Base-by-base conservation (phyloP, 345 rosid genomes). In the Euphorbia peplus region DNA sequence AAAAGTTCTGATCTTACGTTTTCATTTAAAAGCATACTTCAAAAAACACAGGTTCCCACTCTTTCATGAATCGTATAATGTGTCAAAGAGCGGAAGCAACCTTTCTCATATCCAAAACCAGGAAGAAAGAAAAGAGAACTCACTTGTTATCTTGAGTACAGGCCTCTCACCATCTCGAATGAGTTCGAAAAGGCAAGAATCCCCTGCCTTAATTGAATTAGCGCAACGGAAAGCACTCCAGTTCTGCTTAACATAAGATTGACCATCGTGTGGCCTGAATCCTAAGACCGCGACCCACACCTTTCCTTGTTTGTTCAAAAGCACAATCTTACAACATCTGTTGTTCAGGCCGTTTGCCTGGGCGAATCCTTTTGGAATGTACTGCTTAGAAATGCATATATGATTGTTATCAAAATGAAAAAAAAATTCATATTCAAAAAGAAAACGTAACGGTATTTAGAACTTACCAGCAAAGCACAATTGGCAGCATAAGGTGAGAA, bases 221-320 rank as follows among this genome's bases (percentile, higher is more conserved):
- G 26, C 70, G 16, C 1, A 1, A 19, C 64, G 46, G 32, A 72
- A 72, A 46, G 59, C 64, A 8, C 3, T n/a, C 75, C 70, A 72
- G 25, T 60, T 57, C 4, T 30, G n/a, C 21, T 32, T 48, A 30
- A 65, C 14, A 32, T 57, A 47, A 46, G 8, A 19, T 30, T 11
- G 35, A 15, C 47, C 14, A 18, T 48, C 30, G 0, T 15, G 19
- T 0, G 29, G 48, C 8, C 30, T 46, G 70, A 58, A 8, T 6
- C 25, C 28, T 21, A 56, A 21, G 55, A 5, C 9, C 3, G 55
- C 70, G 4, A 60, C 19, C 75, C 75, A 72, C 13, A 64, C 16
- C 42, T 48, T 57, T 19, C 60, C 70, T 50, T 64, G 14, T 35
- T 65, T 28, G 57, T 72, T 42, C 35, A 54, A 15, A 46, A 72